These are phyloP conservation scores for Penicillium silybi DNA, from an alignment of 495 filamentous ascomycete species.

Conservation along the genomic window DNA sequence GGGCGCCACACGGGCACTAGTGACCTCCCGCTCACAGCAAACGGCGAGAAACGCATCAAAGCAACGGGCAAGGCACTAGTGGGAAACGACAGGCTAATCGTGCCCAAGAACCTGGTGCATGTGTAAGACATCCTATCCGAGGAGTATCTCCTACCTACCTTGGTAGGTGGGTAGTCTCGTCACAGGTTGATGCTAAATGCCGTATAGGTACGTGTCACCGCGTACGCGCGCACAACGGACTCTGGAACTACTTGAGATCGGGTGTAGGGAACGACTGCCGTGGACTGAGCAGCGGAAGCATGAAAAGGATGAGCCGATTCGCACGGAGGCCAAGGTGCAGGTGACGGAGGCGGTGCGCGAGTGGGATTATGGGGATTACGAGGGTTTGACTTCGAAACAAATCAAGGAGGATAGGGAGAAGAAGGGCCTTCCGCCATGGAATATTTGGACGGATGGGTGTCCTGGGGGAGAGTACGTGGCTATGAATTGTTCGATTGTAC, in stretches of 20 bases:
- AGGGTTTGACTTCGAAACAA: slow-evolving; percentile 74
- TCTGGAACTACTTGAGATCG: slow-evolving; percentile 71
- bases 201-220: slow-evolving; percentile 74
- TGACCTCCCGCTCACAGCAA: slow-evolving; percentile 80
- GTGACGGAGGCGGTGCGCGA: slow-evolving; percentile 78
- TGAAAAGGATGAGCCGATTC: slow-evolving; percentile 35
- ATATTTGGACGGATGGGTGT: slow-evolving; percentile 86
- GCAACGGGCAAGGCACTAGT: slow-evolving; percentile 81
- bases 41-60: slow-evolving; percentile 78
- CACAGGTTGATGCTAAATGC: background rate
- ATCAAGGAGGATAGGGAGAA: slow-evolving; percentile 56
- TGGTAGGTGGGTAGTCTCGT: background rate
- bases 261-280: slow-evolving; percentile 49
- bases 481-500: no score
- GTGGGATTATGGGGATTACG: slow-evolving; percentile 96
- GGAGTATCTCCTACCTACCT: background rate
- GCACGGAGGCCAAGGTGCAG: slow-evolving; percentile 53
- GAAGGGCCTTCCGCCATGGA: slow-evolving; percentile 50
- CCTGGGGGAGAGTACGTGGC: slow-evolving; percentile 62
- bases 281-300: slow-evolving; percentile 48
- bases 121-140: slow-evolving; percentile 49
- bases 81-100: slow-evolving; percentile 80
- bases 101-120: slow-evolving; percentile 73
- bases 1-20: slow-evolving; percentile 85
- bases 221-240: slow-evolving; percentile 82